phyloP scores from a whole-genome alignment of 1,284 basidiomycete species.

The Irpex sp. region DNA sequence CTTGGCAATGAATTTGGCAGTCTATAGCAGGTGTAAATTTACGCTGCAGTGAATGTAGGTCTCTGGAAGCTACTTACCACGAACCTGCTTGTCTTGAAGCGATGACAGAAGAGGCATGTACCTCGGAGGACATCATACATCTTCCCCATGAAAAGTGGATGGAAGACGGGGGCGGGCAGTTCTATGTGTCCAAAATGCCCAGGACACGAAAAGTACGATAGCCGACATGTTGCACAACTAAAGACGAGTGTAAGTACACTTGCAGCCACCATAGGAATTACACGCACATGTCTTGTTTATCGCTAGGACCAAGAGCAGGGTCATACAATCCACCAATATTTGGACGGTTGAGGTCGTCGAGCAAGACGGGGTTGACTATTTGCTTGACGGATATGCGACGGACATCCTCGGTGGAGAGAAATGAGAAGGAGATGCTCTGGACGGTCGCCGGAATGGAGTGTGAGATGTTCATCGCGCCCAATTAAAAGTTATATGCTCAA shows the following conservation, averaged over 20 bases:
- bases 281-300: slow-evolving; percentile 81
- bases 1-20: slow-evolving; percentile 82
- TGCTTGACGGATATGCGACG: slow-evolving; percentile 94
- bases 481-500: not conserved
- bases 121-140: slow-evolving; percentile 86
- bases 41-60: not conserved
- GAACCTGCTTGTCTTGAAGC: slow-evolving; percentile 79
- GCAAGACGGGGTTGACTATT: slow-evolving; percentile 88
- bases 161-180: slow-evolving; percentile 91
- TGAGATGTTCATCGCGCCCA: slow-evolving; percentile 80
- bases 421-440: slow-evolving; percentile 88
- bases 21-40: slow-evolving; percentile 35
- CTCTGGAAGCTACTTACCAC: slow-evolving; percentile 46
- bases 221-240: slow-evolving; percentile 91
- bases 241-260: slow-evolving; percentile 6
- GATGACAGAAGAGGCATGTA: slow-evolving; percentile 95
- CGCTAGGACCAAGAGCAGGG: slow-evolving; percentile 89
- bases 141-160: slow-evolving; percentile 94
- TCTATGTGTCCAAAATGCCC: slow-evolving; percentile 99
- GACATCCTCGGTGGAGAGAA: slow-evolving; percentile 89
- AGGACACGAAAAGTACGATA: slow-evolving; percentile 91
- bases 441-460: slow-evolving; percentile 85
- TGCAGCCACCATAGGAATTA: not conserved
- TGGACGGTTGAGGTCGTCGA: slow-evolving; percentile 92
- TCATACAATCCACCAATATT: slow-evolving; percentile 94